Evolutionary conservation across 768 basidiomycete genomes (phyloP), one percentile per base, ranked within the genome.

Genomic region (Myochromella boudieri): DNA sequence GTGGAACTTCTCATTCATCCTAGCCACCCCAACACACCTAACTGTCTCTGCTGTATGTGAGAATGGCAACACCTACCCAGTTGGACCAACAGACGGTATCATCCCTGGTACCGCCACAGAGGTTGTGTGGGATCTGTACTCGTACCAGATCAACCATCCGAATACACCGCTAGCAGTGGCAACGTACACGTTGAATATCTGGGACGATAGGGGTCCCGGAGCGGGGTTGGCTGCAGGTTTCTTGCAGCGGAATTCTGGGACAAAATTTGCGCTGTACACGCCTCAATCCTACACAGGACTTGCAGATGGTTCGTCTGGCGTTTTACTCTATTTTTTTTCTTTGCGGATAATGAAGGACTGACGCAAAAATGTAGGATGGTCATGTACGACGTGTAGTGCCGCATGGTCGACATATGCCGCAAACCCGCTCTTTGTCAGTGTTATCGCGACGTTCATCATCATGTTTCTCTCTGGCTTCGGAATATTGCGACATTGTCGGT

Each of bases 61-160:
- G 11, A 94, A 95, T 60, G 89, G 89, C 2, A 90, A 89, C 66
- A 94, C 91, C 1, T 97, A 92, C 63, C 80, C 90, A 12, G 88
- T 95, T 7, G 91, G 90, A 2, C 85, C 88, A 0, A 81, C 85
- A 4, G 72, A 85, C 57, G 85, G 88, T 2, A 66, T 84, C 22
- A 78, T 93, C 3, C 71, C 80, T 1, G 92, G 87, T 0, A 81
- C 78, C 0, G 82, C 84, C 26, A 88, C 88, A 5, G 58, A 68
- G 32, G 82, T 88, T 7, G 76, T 84, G 4, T 95, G 94, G 94
- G 89, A 91, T 61, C 64, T 87, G 0, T 92, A 77, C 57, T 70
- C 77, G 34, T 92, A 89, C 62, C 83, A 94, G 59, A 75, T 82
- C 57, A 68, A 59, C 3, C 66, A 78, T 46, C 71, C 80, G 2